Conservation (phyloP, 1,139 yeast genomes). For the Hemisphaericaspora subhashii region DNA sequence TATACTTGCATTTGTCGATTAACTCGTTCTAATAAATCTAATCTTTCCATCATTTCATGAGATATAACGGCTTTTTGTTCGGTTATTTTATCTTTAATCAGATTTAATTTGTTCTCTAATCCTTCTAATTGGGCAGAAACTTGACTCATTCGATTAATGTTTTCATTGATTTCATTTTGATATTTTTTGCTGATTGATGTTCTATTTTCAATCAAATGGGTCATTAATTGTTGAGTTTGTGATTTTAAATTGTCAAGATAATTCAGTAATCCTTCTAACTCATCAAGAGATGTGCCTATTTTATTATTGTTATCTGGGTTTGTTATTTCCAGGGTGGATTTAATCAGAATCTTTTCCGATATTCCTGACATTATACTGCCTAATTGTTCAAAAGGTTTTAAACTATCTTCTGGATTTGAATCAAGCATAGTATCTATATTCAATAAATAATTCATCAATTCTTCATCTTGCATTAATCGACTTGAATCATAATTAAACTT, state of each 20-base stretch:
- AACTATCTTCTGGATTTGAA: slow-evolving; percentile 13
- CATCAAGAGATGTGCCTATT: slow-evolving; percentile 10
- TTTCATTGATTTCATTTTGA: slow-evolving; percentile 27
- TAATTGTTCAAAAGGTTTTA: slow-evolving; percentile 10
- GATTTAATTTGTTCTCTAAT: slow-evolving; percentile 30
- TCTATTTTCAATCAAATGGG: slow-evolving; percentile 13
- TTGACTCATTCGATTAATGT: slow-evolving; percentile 30
- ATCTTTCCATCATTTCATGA: slow-evolving; percentile 28
- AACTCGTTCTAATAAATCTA: slow-evolving; percentile 35
- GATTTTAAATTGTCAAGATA: slow-evolving; percentile 13
- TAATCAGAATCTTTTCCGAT: slow-evolving; percentile 9
- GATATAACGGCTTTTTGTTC: slow-evolving; percentile 28
- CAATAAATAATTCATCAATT: slow-evolving; percentile 30
- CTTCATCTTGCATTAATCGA: slow-evolving; percentile 25
- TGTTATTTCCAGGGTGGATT: slow-evolving; percentile 7
- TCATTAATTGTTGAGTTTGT: slow-evolving; percentile 11
- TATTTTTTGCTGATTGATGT: slow-evolving; percentile 22
- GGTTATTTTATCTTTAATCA: slow-evolving; percentile 25
- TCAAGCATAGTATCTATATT: slow-evolving; percentile 35
- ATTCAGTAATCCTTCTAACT: slow-evolving; percentile 9
- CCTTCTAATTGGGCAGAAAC: slow-evolving; percentile 26
- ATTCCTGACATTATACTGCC: slow-evolving; percentile 10
- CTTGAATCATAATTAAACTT: slow-evolving; percentile 16
- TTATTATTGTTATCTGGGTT: not conserved
- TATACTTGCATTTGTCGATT: slow-evolving; percentile 29